Evolutionary conservation across 2,329 filamentous ascomycete genomes (phyloP).

Genomic region (Microcyclosporella mali): DNA sequence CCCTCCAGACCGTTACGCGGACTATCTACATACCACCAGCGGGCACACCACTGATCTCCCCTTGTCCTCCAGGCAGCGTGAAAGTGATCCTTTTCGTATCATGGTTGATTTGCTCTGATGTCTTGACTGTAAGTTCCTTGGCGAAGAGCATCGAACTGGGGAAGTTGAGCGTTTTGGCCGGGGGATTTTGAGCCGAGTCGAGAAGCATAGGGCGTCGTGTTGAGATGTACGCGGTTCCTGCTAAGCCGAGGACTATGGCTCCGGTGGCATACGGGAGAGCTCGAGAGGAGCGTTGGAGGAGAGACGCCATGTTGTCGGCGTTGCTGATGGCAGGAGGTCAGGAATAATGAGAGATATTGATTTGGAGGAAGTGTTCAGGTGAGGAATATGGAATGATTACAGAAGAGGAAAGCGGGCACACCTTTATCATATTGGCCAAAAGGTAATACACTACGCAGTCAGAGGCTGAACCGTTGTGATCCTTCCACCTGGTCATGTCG

Average conservation of each 20-base stretch:
- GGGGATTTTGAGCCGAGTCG: conserved; percentile 24
- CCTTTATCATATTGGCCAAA: too few relatives aligned
- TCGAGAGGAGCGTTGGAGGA: conserved; percentile 13
- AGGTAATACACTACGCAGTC: too few relatives aligned
- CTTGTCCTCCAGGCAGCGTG: conserved; percentile 24
- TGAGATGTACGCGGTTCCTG: conserved; percentile 9
- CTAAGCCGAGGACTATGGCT: conserved; percentile 10
- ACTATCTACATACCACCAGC: conserved; percentile 20
- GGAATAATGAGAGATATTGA: too few relatives aligned
- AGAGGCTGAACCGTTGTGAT: too few relatives aligned
- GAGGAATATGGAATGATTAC: too few relatives aligned
- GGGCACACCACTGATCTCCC: conserved; percentile 27
- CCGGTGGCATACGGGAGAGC: conserved; percentile 15
- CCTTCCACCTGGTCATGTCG: too few relatives aligned
- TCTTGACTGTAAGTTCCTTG: conserved; percentile 25
- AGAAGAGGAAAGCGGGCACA: too few relatives aligned
- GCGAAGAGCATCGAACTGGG: conserved; percentile 31
- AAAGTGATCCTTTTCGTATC: conserved; percentile 31
- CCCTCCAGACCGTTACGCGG: background rate
- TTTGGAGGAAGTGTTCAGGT: too few relatives aligned
- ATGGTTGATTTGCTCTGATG: conserved; percentile 30
- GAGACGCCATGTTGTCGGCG: conserved; percentile 10
- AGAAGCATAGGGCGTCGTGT: conserved; percentile 15
- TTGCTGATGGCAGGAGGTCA: too few relatives aligned
- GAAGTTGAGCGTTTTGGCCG: conserved; percentile 24